These are phyloP conservation scores for Albatrellus ellisii DNA, from an alignment of 768 basidiomycete species.

Conservation along the genomic window DNA sequence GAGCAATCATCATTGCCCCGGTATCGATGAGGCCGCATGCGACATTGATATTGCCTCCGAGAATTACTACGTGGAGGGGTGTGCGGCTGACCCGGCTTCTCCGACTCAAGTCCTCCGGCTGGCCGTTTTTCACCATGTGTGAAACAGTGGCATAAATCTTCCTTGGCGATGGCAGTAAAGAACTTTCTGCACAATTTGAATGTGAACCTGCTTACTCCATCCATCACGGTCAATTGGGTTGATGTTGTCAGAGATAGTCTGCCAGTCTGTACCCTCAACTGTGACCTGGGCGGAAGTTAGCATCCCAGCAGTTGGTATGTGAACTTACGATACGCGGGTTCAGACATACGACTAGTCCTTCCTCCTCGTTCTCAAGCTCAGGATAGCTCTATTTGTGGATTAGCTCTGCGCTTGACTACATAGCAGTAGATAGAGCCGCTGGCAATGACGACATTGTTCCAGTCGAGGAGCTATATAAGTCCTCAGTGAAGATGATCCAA, in stretches of 20 bases:
- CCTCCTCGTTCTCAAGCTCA: too few relatives aligned
- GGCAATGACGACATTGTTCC: constrained; percentile 52
- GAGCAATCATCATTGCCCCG: constrained; percentile 39
- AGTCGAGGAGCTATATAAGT: constrained; percentile 41
- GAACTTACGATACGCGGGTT: constrained; percentile 11
- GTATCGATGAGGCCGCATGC: constrained; percentile 39
- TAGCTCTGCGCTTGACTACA: too few relatives aligned
- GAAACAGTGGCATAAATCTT: constrained; percentile 28
- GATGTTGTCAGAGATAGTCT: constrained; percentile 46
- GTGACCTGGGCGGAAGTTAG: constrained; percentile 28
- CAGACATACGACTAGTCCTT: constrained; percentile 39
- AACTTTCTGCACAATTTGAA: constrained; percentile 37
- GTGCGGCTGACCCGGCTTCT: constrained; percentile 51
- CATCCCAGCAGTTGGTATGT: neutral
- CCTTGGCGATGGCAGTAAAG: constrained; percentile 36
- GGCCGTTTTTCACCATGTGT: constrained; percentile 26
- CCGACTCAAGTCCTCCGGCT: constrained; percentile 32
- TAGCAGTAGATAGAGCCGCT: constrained; percentile 54
- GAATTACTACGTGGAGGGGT: constrained; percentile 40
- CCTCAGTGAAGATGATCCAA: constrained; percentile 52
- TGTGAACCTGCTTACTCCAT: constrained; percentile 50
- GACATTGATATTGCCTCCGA: constrained; percentile 31
- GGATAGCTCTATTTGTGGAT: too few relatives aligned
- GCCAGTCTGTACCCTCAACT: constrained; percentile 43
- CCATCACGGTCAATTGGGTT: constrained; percentile 51